Conservation (phyloP, 2,329 filamentous ascomycete genomes). For the Aspergillus sojae region DNA sequence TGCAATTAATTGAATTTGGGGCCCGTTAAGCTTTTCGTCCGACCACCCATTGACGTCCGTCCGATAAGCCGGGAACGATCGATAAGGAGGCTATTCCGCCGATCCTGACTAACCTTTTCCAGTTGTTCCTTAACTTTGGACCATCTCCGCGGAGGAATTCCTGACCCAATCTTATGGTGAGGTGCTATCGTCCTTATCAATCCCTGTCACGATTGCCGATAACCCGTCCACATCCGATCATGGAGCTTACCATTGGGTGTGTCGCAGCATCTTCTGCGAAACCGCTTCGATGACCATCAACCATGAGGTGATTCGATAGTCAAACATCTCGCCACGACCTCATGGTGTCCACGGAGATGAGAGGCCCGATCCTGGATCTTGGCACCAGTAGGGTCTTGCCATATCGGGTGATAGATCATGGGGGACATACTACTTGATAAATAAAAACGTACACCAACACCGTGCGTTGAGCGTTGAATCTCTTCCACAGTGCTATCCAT, state of each 20-base stretch:
- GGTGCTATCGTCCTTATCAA: background rate
- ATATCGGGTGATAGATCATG: background rate
- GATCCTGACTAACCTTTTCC: background rate
- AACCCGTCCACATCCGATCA: background rate
- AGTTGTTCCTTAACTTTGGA: no score
- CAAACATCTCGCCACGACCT: background rate
- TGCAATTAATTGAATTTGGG: background rate
- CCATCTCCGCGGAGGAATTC: background rate
- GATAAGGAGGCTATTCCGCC: background rate
- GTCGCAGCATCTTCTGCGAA: background rate
- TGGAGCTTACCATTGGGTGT: background rate
- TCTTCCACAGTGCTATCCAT: background rate
- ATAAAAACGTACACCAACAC: background rate
- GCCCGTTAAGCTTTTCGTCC: background rate
- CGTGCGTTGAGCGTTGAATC: background rate
- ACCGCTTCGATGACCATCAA: background rate
- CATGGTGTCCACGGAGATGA: background rate
- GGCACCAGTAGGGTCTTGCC: background rate
- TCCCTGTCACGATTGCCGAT: background rate
- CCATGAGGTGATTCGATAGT: background rate
- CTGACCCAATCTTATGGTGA: background rate
- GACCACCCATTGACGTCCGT: background rate
- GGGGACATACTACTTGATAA: background rate
- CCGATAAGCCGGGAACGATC: background rate
- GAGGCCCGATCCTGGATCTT: background rate